phyloP scores from a whole-genome alignment of 768 basidiomycete genomes.

The Neoboletus magnificus region DNA sequence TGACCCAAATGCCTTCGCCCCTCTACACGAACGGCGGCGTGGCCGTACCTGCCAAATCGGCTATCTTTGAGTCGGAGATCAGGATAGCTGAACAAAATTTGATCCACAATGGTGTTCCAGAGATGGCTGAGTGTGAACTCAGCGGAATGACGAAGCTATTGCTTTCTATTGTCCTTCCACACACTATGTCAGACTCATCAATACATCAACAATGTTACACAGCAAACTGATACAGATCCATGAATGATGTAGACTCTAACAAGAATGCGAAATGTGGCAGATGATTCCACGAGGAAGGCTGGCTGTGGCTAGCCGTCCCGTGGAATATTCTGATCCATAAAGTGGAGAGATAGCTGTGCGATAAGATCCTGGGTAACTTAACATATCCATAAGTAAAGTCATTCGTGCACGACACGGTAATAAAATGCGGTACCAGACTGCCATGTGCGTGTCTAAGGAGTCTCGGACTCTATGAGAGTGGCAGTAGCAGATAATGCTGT shows the following conservation, averaged over 20 bases:
- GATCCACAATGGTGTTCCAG: too few relatives aligned
- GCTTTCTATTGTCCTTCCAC: too few relatives aligned
- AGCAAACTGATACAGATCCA: too few relatives aligned
- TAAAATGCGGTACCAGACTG: constrained; percentile 12
- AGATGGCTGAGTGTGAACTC: too few relatives aligned
- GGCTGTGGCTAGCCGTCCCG: background rate
- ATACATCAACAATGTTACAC: too few relatives aligned
- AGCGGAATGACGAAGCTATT: too few relatives aligned
- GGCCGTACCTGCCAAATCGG: too few relatives aligned
- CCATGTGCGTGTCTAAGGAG: background rate
- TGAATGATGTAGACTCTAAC: too few relatives aligned
- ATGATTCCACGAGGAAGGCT: background rate
- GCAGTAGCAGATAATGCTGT: background rate
- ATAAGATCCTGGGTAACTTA: constrained; percentile 2
- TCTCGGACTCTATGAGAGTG: background rate
- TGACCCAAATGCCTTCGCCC: too few relatives aligned
- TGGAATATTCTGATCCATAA: constrained; percentile 10
- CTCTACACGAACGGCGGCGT: too few relatives aligned
- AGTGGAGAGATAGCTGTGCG: background rate
- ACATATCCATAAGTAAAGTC: constrained; percentile 8
- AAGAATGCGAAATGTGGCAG: background rate
- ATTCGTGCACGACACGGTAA: background rate
- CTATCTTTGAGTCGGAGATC: too few relatives aligned
- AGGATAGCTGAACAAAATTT: background rate
- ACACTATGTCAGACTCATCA: too few relatives aligned